These are phyloP conservation scores for Neurospora terricola DNA, from an alignment of 495 filamentous ascomycete genomes.

Conservation along the genomic window DNA sequence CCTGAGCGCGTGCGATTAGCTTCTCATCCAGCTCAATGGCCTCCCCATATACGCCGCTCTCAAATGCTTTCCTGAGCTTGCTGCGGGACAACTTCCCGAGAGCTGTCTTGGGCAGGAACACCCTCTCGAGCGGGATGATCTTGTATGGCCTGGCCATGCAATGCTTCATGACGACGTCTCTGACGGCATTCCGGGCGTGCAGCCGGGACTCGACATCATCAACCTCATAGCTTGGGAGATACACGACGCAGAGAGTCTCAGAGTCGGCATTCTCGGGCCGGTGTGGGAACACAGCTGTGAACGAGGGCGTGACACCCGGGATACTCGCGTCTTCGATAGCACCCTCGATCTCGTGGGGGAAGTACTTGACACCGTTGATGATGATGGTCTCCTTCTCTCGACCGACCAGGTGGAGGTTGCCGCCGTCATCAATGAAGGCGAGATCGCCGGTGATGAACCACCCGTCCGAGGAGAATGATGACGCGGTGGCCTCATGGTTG, in stretches of 20 bases:
- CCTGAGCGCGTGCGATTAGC: background rate
- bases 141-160: background rate
- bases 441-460: conserved; percentile 63
- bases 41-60: conserved; percentile 23
- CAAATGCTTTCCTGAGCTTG: conserved; percentile 27
- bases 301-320: conserved; percentile 14
- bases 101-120: conserved; percentile 26
- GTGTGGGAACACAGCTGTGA: conserved; percentile 22
- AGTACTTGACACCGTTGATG: conserved; percentile 44
- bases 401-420: conserved; percentile 45
- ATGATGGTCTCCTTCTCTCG: conserved; percentile 51
- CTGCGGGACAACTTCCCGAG: conserved; percentile 41
- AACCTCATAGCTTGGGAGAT: conserved; percentile 13
- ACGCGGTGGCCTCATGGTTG: conserved; percentile 41
- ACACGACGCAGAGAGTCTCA: conserved; percentile 29
- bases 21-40: conserved; percentile 6
- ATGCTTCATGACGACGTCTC: background rate
- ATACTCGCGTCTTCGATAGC: conserved; percentile 31
- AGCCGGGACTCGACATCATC: background rate
- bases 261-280: conserved; percentile 19
- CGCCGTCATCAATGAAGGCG: conserved; percentile 36
- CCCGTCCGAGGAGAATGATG: conserved; percentile 49
- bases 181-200: background rate
- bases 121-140: conserved; percentile 2
- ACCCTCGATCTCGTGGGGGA: conserved; percentile 31